Base-by-base conservation (phyloP, 2,329 filamentous ascomycete genomes). In the Fusarium floridanum region DNA sequence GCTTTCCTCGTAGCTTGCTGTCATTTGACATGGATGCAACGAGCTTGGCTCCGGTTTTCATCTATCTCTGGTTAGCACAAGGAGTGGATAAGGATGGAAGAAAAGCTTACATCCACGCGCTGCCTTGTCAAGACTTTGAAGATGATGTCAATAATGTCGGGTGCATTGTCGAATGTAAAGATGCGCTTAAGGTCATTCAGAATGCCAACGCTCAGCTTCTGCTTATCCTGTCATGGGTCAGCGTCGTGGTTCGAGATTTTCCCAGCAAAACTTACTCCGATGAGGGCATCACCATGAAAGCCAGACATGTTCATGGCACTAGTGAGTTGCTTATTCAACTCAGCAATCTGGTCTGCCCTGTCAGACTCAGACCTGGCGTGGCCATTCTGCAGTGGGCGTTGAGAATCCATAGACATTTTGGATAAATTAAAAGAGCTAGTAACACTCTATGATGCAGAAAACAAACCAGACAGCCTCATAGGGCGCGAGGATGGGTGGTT, bases 1-100 rank as follows among this genome's bases (percentile, higher is more conserved):
- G 65, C 11, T 56, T 55, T 2, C 45, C 65, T 10, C 59, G 32
- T 2, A 62, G 45, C 24, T 45, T 62, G 57, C 64, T 67, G 57
- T 61, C 59, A n/a, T 67, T 67, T 14, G 64, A 62, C 56, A 67
- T 62, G 27, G 64, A 62, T 7, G 41, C 64, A 48, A 67, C 64
- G 7, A 67, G 39, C 27, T 67, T 37, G 3, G 64, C 64, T 12
- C 64, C 64, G 29, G 56, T 20, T 61, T 67, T 41, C 37, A 67
- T 57, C 64, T 67, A 8, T 24, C 8, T 17, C 11, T 43, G 2
- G 6, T 66, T 48, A 50, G 55, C 27, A 27, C 4, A 14, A 11
- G 39, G n/a, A 43, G 3, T 3, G 4, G 5, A 10, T 41, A 41
- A 5, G 9, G 10, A 6, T 2, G 17, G 2, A 20, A 10, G 5